Evolutionary conservation across 495 filamentous ascomycete species (phyloP), one percentile per base, ranked within the genome.

Genomic region (Glarea lozoyensis): DNA sequence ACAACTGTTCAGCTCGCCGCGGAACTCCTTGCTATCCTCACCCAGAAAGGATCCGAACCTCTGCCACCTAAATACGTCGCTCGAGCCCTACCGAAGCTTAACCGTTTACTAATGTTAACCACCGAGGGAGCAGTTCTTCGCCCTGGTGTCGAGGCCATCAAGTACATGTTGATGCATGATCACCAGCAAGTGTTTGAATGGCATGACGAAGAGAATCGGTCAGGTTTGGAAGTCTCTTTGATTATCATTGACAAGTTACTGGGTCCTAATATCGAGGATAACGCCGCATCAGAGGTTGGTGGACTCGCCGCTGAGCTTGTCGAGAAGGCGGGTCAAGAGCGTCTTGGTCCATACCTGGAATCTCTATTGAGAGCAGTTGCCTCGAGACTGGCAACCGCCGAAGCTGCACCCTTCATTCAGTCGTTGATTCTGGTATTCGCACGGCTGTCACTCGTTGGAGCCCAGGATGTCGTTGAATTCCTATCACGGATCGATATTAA

Each of bases 371-470:
- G 78, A 47, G 88, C 89, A 7, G 92, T 98, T 22, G 93, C 93
- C n/a, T 74, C 78, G 19, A 79, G 92, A 34, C 64, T 98, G 16
- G 79, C 77, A 19, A 86, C 78, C 22, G 92, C 92, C 1, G 70
- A 83, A 41, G 76, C 84, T 25, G 83, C 90, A 0, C 75, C 78
- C 10, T 90, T 97, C 62, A 95, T 97, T 46, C 69, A 79, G 62
- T 94, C 85, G 40, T 65, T 98, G 12, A 94, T 95, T 45, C 72
- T 97, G 11, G 93, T 98, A 0, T 98, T 98, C 58, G 93, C 90
- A 1, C 78, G 93, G 29, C 71, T 97, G 16, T 86, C 86, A 11
- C 68, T 97, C 5, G 76, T 80, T 30, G 86, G 83, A 40, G 82
- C 92, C 3, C 78, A 81, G 34, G 93, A 97, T 44, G 88, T 98